Base-by-base conservation (phyloP, 2,329 filamentous ascomycete genomes). In the Whalleya microplaca region DNA sequence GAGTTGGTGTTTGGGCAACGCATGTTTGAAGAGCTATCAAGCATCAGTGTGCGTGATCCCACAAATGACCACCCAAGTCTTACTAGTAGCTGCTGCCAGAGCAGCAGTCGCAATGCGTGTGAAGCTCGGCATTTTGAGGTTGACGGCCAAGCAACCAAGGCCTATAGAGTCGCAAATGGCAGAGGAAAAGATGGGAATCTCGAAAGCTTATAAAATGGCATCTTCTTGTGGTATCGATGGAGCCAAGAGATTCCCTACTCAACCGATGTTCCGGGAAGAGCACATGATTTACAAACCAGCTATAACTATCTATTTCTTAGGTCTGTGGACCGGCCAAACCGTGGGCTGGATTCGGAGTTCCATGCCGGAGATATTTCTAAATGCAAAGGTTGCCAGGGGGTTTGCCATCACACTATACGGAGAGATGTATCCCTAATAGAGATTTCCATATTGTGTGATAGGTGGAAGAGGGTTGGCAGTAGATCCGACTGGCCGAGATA, bases 111-210 rank as follows among this genome's bases (percentile, higher is more conserved):
- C 64, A 46, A 71, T 62, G 53, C 64, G 64, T 63, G 62, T 54
- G 57, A 70, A 53, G 58, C 63, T 66, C 57, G 66, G 63, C 69
- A 71, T 71, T 50, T 64, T 70, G 62, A 63, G 55, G 57, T 64
- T 53, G 62, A 54, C 57, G 58, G 58, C 58, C 59, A 61, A 65
- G 51, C 55, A 58, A 63, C 61, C 59, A 62, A 59, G 63, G 63
- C 64, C 62, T 64, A 44, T 56, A 57, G 52, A 63, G 47, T 54
- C 55, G 54, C 62, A 56, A 45, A 48, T 52, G 48, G 53, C 41
- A 45, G 29, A 27, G 37, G 37, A 40, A 49, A 53, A 51, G 51
- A 45, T 59, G 48, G 41, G 58, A 57, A 54, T 62, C 56, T 42
- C 40, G 50, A 50, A 58, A 37, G 43, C 51, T 55, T 66, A 68